These are phyloP conservation scores for Scedosporium boydii DNA, from an alignment of 2,329 filamentous ascomycete species.

Conservation along the genomic window DNA sequence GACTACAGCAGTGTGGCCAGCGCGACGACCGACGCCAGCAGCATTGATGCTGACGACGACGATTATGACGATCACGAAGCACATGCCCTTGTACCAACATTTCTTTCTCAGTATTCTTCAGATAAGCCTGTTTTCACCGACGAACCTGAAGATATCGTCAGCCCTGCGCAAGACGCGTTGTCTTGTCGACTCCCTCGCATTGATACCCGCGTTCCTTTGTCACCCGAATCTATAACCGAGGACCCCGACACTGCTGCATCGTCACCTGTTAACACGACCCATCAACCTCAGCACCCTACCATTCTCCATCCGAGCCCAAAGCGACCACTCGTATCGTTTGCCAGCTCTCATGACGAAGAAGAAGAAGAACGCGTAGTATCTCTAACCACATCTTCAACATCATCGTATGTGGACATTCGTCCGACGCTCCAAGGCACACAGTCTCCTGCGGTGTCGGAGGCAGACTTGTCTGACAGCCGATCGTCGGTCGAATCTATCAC, in stretches of 20 bases:
- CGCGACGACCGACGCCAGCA: constrained; percentile 28
- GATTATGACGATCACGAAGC: constrained; percentile 2
- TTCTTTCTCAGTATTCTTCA: constrained; percentile 2
- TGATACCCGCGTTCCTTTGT: constrained; percentile 5
- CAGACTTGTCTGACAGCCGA: constrained; percentile 4
- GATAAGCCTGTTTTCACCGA: constrained; percentile 4
- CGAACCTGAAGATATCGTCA: constrained; percentile 6
- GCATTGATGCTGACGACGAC: constrained; percentile 21
- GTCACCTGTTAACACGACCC: background rate
- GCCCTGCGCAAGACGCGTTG: background rate
- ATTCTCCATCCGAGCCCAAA: background rate
- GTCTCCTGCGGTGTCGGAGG: constrained; percentile 1
- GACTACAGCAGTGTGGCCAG: constrained; percentile 27
- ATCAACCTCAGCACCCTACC: background rate
- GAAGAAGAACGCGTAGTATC: background rate
- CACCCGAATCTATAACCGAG: background rate
- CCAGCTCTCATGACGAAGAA: background rate
- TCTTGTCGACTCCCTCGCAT: constrained; percentile 1
- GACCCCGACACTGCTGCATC: background rate
- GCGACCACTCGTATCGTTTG: background rate
- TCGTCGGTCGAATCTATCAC: constrained; percentile 4
- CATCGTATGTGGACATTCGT: background rate
- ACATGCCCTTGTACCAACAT: constrained; percentile 3
- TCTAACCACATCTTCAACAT: background rate
- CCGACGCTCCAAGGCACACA: background rate